phyloP scores from a whole-genome alignment of 768 basidiomycete genomes.

The Hygrophorus pudorinus region DNA sequence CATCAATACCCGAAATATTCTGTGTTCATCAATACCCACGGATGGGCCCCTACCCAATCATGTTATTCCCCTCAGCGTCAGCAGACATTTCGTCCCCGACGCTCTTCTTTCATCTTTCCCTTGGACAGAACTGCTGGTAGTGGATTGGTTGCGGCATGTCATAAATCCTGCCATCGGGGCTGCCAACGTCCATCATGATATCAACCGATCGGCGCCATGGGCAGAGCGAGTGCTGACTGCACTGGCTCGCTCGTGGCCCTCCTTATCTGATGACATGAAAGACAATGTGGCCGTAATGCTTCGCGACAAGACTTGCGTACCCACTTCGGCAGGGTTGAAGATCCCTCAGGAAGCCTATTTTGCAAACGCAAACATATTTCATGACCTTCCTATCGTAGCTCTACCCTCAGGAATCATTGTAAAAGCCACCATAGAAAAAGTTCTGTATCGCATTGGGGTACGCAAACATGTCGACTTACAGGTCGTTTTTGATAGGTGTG shows the following conservation, averaged over 20 bases:
- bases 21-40: slow-evolving; percentile 46
- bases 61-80: slow-evolving; percentile 58
- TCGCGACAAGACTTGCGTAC: slow-evolving; percentile 47
- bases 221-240: slow-evolving; percentile 69
- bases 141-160: slow-evolving; percentile 69
- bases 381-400: slow-evolving; percentile 75
- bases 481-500: slow-evolving; percentile 78
- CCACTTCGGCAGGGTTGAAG: slow-evolving; percentile 67
- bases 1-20: slow-evolving; percentile 47
- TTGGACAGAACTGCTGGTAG: slow-evolving; percentile 69
- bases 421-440: slow-evolving; percentile 63
- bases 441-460: slow-evolving; percentile 69
- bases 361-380: slow-evolving; percentile 75
- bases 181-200: slow-evolving; percentile 42
- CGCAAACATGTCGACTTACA: slow-evolving; percentile 89
- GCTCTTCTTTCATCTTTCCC: slow-evolving; percentile 48
- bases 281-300: slow-evolving; percentile 39
- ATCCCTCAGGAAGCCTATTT: slow-evolving; percentile 73
- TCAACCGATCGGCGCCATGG: slow-evolving; percentile 59
- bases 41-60: slow-evolving; percentile 71
- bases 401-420: slow-evolving; percentile 54
- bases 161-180: slow-evolving; percentile 34
- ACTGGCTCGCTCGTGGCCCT: slow-evolving; percentile 65
- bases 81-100: slow-evolving; percentile 44
- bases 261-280: slow-evolving; percentile 39